These are phyloP conservation scores for Waltergamsia citrina DNA, from an alignment of 2,329 filamentous ascomycete species.

Conservation along the genomic window DNA sequence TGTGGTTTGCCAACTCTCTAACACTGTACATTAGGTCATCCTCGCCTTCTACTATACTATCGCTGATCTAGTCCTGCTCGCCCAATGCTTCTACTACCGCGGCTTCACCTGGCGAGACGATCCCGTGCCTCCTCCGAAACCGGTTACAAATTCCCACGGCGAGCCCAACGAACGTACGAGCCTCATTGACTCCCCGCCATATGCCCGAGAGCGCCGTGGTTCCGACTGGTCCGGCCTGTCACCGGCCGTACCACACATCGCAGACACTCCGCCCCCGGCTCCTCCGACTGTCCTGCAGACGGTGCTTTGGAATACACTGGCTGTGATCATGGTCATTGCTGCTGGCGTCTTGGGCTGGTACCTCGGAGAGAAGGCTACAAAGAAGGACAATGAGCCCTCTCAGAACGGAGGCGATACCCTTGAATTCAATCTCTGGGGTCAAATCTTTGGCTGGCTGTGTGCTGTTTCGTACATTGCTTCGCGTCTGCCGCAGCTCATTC, in stretches of 20 bases:
- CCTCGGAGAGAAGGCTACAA: constrained; percentile 36
- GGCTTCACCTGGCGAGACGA: constrained; percentile 63
- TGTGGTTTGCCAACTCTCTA: constrained; percentile 7
- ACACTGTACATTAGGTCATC: constrained; percentile 48
- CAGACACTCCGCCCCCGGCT: constrained; percentile 32
- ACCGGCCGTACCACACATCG: constrained; percentile 70
- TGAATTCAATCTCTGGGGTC: constrained; percentile 67
- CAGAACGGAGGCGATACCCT: constrained; percentile 39
- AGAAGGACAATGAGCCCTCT: constrained; percentile 19
- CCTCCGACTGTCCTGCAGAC: constrained; percentile 45
- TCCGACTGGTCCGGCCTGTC: constrained; percentile 59
- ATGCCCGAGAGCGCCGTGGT: constrained; percentile 33
- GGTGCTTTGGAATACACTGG: constrained; percentile 62
- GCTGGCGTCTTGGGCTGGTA: constrained; percentile 85
- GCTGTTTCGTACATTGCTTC: constrained; percentile 83
- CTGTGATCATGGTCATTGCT: constrained; percentile 71
- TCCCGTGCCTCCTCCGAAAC: constrained; percentile 31
- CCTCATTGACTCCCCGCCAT: constrained; percentile 36
- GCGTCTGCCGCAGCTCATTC: constrained; percentile 77
- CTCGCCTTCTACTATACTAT: constrained; percentile 91
- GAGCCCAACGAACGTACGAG: constrained; percentile 43
- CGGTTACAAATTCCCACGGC: constrained; percentile 18
- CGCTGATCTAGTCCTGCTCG: constrained; percentile 78
- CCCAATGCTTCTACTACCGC: constrained; percentile 92
- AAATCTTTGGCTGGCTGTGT: constrained; percentile 90